phyloP scores from a whole-genome alignment of 345 rosid species.

The Acer saccharum region DNA sequence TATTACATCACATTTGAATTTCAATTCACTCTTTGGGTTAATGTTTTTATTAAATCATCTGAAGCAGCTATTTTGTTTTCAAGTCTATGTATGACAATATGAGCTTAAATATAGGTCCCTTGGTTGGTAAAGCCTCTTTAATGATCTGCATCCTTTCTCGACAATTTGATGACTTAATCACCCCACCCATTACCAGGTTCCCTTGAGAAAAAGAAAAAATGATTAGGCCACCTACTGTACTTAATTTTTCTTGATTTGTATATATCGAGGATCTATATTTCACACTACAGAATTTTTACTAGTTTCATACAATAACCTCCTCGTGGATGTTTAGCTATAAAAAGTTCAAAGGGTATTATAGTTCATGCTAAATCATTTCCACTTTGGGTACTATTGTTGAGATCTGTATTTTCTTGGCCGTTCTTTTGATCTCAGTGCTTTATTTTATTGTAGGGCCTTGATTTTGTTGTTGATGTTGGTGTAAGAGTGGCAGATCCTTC shows the following conservation, averaged over 20 bases:
- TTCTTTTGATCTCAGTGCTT: neutral
- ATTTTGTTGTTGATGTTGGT: conserved; percentile 88
- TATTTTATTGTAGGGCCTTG: conserved; percentile 64
- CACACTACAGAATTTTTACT: neutral
- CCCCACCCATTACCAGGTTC: neutral
- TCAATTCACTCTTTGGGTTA: neutral
- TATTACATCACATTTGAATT: neutral
- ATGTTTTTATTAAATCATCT: neutral
- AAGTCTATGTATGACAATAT: neutral
- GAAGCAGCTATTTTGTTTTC: neutral
- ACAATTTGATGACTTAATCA: neutral
- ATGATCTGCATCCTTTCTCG: neutral
- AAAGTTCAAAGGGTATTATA: conserved; percentile 2
- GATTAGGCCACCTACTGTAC: neutral
- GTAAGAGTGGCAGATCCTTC: conserved; percentile 89
- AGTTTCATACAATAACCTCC: neutral
- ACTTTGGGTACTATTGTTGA: neutral
- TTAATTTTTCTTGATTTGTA: neutral
- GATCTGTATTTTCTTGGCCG: neutral
- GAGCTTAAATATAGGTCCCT: neutral
- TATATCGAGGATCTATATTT: neutral
- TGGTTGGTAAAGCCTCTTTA: neutral
- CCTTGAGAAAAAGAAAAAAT: neutral
- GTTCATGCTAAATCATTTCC: neutral
- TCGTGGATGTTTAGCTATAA: conserved; percentile 14